Evolutionary conservation across 495 filamentous ascomycete species (phyloP), one percentile per base, ranked within the genome.

Genomic region (Xylaria castorea): DNA sequence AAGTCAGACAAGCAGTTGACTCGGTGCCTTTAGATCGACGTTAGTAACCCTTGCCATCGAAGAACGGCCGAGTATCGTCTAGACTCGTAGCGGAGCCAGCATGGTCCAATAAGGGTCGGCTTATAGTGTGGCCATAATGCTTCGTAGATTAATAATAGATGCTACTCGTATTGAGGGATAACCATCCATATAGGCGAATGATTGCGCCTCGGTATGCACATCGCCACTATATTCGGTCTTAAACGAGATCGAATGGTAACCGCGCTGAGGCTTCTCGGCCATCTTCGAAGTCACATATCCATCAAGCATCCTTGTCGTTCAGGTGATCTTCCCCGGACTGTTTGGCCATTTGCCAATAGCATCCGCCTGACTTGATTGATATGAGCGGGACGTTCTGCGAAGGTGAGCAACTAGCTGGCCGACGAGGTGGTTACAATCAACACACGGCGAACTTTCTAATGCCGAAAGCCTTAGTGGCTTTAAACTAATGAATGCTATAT

Each of bases 221-320:
- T 42, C 42, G 16, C 42, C 53, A 44, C 40, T 27, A 11, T 62
- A 9, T 38, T 40, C 32, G 22, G 57, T 9, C 44, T 38, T 71
- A 27, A 63, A 25, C 51, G 58, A 40, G 20, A 51, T 64, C 30
- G 42, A 51, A 51, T 11, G 42, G 22, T 38, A 20, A 27, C 61
- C 42, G 25, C 58, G 30, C 14, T 64, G 58, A 71, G n/a, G 44
- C 32, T 53, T 46, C 40, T 71, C 46, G 32, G 25, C 30, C 58
- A 40, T 40, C 18, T 18, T 63, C 42, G 53, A 64, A 40, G 18
- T n/a, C 1, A 62, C 16, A 46, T 65, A 77, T 58, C 68, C 60
- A 62, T 65, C 46, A 71, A 73, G 65, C 36, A 71, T 38, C 74
- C 72, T 71, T 74, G 65, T 73, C 67, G 67, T 34, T 46, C 42